Percentiles rank a stretch among this genome's conserved stretches.
phyloP scores from a whole-genome alignment of 768 basidiomycete species.

The Pisolithus albus region DNA sequence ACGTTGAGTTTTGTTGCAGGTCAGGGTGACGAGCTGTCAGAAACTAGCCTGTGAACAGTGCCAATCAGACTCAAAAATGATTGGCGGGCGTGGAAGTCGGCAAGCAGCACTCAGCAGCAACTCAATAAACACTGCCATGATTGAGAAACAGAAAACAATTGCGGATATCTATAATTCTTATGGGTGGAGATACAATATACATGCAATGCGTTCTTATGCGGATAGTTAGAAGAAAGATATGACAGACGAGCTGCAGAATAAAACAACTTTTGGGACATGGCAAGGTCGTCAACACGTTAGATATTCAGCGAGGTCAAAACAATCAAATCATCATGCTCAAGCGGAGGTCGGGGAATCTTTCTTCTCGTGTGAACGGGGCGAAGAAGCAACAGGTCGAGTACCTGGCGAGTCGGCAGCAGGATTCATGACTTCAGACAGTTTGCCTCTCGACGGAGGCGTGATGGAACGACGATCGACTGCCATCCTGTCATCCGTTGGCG shows the following conservation, averaged over 20 bases:
- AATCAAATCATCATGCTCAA: conserved; percentile 5
- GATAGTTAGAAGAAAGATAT: neutral
- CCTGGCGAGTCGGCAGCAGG: conserved; percentile 44
- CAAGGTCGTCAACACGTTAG: neutral
- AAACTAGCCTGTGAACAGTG: no score
- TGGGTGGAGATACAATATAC: conserved; percentile 1
- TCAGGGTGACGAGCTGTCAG: no score
- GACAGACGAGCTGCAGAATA: neutral
- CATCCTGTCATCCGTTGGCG: conserved; percentile 40
- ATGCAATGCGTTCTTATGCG: neutral
- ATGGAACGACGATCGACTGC: conserved; percentile 34
- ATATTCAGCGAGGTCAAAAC: no score
- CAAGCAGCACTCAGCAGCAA: no score
- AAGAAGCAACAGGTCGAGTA: conserved; percentile 48
- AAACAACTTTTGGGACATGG: neutral
- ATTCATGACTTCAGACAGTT: conserved; percentile 47
- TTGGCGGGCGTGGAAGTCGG: no score
- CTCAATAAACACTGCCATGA: no score
- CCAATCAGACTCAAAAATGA: no score
- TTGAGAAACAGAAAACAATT: neutral
- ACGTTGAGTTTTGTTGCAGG: no score
- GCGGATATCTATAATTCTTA: neutral
- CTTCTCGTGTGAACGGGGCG: conserved; percentile 35
- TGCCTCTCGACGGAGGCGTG: conserved; percentile 47
- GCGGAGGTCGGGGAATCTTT: conserved; percentile 22